A percentile compares a stretch with the other conserved stretches of the same genome.
Evolutionary conservation across 1,284 basidiomycete species (phyloP).

Genomic region (Sutorius eximius): DNA sequence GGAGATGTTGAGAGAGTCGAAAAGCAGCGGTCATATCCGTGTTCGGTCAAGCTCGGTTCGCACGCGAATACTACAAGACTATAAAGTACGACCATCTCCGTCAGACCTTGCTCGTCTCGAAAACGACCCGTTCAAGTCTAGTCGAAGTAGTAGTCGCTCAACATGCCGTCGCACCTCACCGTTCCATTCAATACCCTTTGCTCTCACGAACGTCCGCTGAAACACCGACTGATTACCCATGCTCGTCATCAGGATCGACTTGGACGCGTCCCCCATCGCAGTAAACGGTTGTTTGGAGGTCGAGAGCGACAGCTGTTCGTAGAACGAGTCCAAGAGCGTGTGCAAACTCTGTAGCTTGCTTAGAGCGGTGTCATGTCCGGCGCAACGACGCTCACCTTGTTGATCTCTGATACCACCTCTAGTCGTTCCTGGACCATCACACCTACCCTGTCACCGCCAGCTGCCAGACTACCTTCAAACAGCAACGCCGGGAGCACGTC

Average conservation of each 20-base stretch:
- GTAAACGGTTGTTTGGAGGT: conserved; percentile 69
- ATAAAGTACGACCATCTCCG: neutral
- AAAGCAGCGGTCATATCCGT: conserved; percentile 35
- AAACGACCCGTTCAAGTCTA: conserved; percentile 85
- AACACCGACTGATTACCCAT: conserved; percentile 57
- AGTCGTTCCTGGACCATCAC: conserved; percentile 70
- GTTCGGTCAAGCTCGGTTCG: neutral
- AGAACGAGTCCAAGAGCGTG: conserved; percentile 66
- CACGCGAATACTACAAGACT: neutral
- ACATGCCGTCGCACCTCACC: conserved; percentile 76
- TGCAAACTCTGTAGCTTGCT: conserved; percentile 52
- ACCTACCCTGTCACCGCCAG: conserved; percentile 57
- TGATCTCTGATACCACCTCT: conserved; percentile 67
- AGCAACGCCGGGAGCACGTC: conserved; percentile 83
- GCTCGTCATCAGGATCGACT: conserved; percentile 63
- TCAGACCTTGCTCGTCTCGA: conserved; percentile 44
- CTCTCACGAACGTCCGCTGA: conserved; percentile 48
- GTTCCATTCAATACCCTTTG: conserved; percentile 49
- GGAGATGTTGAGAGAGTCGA: conserved; percentile 61
- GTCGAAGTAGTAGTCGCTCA: conserved; percentile 75
- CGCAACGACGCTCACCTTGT: conserved; percentile 50
- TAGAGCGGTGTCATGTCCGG: conserved; percentile 1
- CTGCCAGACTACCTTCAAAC: conserved; percentile 69
- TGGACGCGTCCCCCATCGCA: conserved; percentile 60
- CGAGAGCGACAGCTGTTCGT: conserved; percentile 73